Evolutionary conservation across 345 rosid genomes (phyloP).

Genomic region (Litchi chinensis): DNA sequence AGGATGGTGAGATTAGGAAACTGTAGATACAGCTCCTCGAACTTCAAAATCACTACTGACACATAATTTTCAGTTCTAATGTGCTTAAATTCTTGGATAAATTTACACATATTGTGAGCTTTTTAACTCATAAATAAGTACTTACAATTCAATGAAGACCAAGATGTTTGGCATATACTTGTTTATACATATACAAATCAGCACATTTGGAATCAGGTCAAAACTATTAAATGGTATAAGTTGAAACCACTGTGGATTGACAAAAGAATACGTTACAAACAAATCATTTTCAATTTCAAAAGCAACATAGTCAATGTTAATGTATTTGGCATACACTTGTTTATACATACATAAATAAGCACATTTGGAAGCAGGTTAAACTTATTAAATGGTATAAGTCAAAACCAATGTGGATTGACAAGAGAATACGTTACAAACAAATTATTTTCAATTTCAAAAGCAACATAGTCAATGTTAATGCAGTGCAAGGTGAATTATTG

Average conservation of each 20-base stretch:
- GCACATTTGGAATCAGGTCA: neutral
- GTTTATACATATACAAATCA: neutral
- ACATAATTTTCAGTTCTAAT: neutral
- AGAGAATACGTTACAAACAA: neutral
- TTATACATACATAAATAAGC: no score
- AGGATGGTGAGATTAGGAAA: neutral
- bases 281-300: neutral
- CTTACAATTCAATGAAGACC: neutral
- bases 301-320: neutral
- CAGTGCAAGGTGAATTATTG: neutral
- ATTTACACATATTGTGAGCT: neutral
- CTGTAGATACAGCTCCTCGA: neutral
- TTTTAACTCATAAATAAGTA: neutral
- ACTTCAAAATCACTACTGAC: conserved; percentile 1
- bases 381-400: no score
- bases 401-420: no score
- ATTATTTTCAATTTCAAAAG: neutral
- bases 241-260: neutral
- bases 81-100: neutral
- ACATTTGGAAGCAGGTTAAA: no score
- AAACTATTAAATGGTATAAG: neutral
- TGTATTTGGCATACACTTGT: neutral
- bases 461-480: neutral
- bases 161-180: neutral
- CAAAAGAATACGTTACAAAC: neutral